Evolutionary conservation across 179 eudicot species (phyloP).

Genomic region (Amaranthus tricolor): DNA sequence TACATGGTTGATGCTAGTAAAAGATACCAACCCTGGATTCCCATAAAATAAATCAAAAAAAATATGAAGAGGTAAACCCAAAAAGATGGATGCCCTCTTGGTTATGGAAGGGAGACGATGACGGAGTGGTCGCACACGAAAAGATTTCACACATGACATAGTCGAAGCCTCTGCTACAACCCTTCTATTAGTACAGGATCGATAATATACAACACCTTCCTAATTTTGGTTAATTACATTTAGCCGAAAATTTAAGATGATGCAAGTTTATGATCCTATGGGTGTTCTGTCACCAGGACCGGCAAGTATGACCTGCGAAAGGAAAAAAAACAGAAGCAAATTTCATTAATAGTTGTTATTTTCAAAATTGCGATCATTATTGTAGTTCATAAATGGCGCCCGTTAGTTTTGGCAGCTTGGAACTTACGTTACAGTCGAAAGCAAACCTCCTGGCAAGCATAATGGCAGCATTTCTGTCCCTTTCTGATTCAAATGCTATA

Average conservation of each 20-base stretch:
- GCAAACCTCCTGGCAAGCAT: constrained; percentile 89
- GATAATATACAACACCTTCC: constrained; percentile 23
- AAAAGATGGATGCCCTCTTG: constrained; percentile 26
- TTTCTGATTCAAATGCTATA: constrained; percentile 77
- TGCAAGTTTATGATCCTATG: constrained; percentile 29
- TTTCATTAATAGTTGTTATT: not conserved
- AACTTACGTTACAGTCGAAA: constrained; percentile 89
- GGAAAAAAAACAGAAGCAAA: not conserved
- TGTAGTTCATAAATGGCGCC: not conserved
- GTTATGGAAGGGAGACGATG: constrained; percentile 1
- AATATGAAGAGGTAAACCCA: constrained; percentile 12
- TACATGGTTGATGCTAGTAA: not conserved
- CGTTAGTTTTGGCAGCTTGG: not conserved
- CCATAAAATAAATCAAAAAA: constrained; percentile 14
- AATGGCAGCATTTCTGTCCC: constrained; percentile 92
- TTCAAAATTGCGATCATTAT: not conserved
- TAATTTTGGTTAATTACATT: constrained; percentile 28
- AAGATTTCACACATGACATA: constrained; percentile 18
- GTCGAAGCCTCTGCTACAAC: constrained; percentile 20
- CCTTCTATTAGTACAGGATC: constrained; percentile 29
- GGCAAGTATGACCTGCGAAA: constrained; percentile 74
- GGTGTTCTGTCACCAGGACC: constrained; percentile 89
- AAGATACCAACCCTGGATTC: constrained; percentile 26
- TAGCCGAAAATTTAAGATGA: constrained; percentile 5
- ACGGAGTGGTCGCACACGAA: constrained; percentile 9